A percentile compares a stretch with the other conserved stretches of the same genome.
phyloP scores from a whole-genome alignment of 1,139 yeast species.

The Hemisphaericaspora subhashii region DNA sequence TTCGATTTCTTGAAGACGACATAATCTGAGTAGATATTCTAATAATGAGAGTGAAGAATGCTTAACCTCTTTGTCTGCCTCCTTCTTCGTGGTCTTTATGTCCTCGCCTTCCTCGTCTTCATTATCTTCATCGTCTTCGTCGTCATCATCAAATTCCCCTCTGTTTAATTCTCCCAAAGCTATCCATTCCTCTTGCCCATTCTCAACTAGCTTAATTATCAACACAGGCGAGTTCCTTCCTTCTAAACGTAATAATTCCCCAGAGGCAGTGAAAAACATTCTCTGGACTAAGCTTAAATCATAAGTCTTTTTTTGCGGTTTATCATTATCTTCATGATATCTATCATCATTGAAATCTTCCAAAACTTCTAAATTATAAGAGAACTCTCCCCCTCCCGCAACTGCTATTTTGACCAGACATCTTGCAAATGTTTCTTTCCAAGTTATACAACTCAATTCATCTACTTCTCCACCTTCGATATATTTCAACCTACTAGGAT shows the following conservation, averaged over 20 bases:
- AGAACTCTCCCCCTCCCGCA: too few species aligned
- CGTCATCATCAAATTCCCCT: constrained; percentile 31
- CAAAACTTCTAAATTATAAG: constrained; percentile 47
- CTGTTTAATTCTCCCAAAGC: constrained; percentile 49
- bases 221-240: constrained; percentile 69
- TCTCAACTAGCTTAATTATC: constrained; percentile 49
- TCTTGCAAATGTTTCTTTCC: constrained; percentile 76
- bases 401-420: constrained; percentile 51
- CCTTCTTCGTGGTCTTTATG: constrained; percentile 15
- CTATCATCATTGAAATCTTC: constrained; percentile 75
- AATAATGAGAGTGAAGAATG: constrained; percentile 52
- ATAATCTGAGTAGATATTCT: constrained; percentile 64
- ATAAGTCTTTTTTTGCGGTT: constrained; percentile 31
- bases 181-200: constrained; percentile 45
- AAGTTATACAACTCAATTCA: constrained; percentile 47
- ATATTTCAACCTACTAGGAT: constrained; percentile 48
- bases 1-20: constrained; percentile 64
- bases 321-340: constrained; percentile 62
- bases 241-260: constrained; percentile 62
- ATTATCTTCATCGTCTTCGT: constrained; percentile 28
- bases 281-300: constrained; percentile 49
- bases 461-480: constrained; percentile 23
- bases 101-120: constrained; percentile 21
- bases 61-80: constrained; percentile 11
- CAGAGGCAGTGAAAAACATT: constrained; percentile 73